Evolutionary conservation across 2,329 filamentous ascomycete genomes (phyloP).

Genomic region (Xylariaceae sp.): DNA sequence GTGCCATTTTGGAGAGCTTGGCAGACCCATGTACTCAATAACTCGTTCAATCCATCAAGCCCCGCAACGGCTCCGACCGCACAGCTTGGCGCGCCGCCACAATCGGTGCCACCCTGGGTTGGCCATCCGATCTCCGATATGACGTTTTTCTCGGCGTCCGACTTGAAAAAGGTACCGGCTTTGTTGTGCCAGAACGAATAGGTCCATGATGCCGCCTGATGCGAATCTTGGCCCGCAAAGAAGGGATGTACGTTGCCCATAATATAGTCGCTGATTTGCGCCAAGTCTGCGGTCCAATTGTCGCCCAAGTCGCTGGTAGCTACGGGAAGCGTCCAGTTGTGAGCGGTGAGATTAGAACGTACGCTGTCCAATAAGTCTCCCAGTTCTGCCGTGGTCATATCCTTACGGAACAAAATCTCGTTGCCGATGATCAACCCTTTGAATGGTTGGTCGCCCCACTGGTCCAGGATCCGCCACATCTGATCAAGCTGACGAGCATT

Average conservation of each 20-base stretch:
- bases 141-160: constrained; percentile 61
- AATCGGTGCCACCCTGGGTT: constrained; percentile 71
- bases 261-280: constrained; percentile 69
- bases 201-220: constrained; percentile 72
- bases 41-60: constrained; percentile 73
- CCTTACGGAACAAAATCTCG: constrained; percentile 69
- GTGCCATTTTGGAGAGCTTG: constrained; percentile 72
- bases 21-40: constrained; percentile 83
- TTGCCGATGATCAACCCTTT: constrained; percentile 78
- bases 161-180: constrained; percentile 60
- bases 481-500: constrained; percentile 75
- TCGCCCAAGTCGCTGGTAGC: constrained; percentile 86
- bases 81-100: constrained; percentile 56
- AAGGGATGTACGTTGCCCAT: constrained; percentile 98
- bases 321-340: constrained; percentile 65
- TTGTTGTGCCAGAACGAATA: constrained; percentile 71
- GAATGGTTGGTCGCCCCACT: constrained; percentile 63
- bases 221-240: constrained; percentile 71
- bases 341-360: constrained; percentile 62
- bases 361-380: constrained; percentile 61
- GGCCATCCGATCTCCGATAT: constrained; percentile 95
- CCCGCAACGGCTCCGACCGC: constrained; percentile 67
- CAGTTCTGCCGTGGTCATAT: constrained; percentile 62
- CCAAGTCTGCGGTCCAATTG: constrained; percentile 71
- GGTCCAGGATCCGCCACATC: constrained; percentile 77